Percentiles rank a stretch among this genome's conserved stretches.
phyloP scores from a whole-genome alignment of 805 yeast species.

The Zygotorulaspora florentina region DNA sequence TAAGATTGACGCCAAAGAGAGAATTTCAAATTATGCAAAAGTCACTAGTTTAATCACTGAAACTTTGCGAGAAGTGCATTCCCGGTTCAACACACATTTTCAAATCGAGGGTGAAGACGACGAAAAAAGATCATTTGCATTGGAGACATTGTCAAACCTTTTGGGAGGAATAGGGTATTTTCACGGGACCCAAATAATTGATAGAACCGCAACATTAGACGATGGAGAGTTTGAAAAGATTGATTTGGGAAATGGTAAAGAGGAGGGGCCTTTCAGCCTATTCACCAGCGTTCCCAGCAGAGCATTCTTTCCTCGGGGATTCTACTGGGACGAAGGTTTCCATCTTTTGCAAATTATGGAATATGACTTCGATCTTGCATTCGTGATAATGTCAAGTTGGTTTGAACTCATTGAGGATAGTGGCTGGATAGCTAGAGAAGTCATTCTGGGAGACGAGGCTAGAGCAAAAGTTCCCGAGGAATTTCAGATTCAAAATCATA shows the following conservation, averaged over 20 bases:
- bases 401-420: conserved; percentile 76
- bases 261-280: conserved; percentile 73
- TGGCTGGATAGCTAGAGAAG: conserved; percentile 98
- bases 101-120: conserved; percentile 34
- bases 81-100: conserved; percentile 52
- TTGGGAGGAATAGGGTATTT: conserved; percentile 89
- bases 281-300: conserved; percentile 88
- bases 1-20: conserved; percentile 40
- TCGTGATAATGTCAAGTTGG: conserved; percentile 86
- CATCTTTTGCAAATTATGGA: conserved; percentile 78
- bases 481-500: conserved; percentile 81
- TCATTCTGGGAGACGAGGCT: conserved; percentile 87
- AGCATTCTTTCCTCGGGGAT: conserved; percentile 93
- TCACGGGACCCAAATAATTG: conserved; percentile 79
- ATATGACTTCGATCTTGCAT: conserved; percentile 76
- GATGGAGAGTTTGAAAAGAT: conserved; percentile 63
- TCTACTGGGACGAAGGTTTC: conserved; percentile 98
- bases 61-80: conserved; percentile 32
- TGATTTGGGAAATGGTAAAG: conserved; percentile 45
- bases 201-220: conserved; percentile 61
- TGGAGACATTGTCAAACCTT: conserved; percentile 75
- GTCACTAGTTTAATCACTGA: conserved; percentile 20
- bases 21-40: conserved; percentile 29
- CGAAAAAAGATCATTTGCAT: conserved; percentile 55
- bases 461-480: conserved; percentile 81